Conservation (phyloP, 2,329 filamentous ascomycete genomes). For the Fusarium chaquense region DNA sequence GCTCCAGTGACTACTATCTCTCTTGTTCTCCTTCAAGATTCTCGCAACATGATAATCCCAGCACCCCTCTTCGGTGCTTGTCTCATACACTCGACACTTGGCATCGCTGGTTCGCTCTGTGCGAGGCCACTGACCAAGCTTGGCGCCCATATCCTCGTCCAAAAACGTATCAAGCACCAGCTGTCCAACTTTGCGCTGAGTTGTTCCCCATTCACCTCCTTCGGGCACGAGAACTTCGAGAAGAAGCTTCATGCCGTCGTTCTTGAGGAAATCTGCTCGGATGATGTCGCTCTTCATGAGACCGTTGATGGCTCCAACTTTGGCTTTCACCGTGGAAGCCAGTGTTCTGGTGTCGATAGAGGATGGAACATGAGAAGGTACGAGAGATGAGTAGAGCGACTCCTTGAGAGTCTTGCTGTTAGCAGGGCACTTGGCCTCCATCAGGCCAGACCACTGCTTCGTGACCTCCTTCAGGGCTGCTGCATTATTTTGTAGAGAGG, state of each 20-base stretch:
- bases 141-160: slow-evolving; percentile 73
- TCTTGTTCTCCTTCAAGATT: slow-evolving; percentile 55
- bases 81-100: slow-evolving; percentile 52
- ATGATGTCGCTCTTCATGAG: slow-evolving; percentile 67
- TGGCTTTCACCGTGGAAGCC: slow-evolving; percentile 52
- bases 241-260: slow-evolving; percentile 66
- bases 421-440: slow-evolving; percentile 54
- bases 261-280: slow-evolving; percentile 66
- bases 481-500: slow-evolving; percentile 74
- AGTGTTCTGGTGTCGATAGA: slow-evolving; percentile 42
- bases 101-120: slow-evolving; percentile 50
- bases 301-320: slow-evolving; percentile 66
- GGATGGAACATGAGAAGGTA: slow-evolving; percentile 47
- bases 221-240: slow-evolving; percentile 64
- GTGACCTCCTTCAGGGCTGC: slow-evolving; percentile 67
- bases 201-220: slow-evolving; percentile 61
- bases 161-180: slow-evolving; percentile 74
- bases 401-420: slow-evolving; percentile 50
- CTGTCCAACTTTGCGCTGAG: slow-evolving; percentile 67
- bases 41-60: slow-evolving; percentile 67
- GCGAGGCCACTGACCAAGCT: slow-evolving; percentile 67
- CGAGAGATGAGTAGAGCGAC: slow-evolving; percentile 57
- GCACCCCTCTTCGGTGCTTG: slow-evolving; percentile 62
- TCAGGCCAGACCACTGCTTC: slow-evolving; percentile 60
- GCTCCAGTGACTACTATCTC: slow-evolving; percentile 60